Conservation (phyloP, 1,284 basidiomycete species). For the Cutaneotrichosporon cutaneum region DNA sequence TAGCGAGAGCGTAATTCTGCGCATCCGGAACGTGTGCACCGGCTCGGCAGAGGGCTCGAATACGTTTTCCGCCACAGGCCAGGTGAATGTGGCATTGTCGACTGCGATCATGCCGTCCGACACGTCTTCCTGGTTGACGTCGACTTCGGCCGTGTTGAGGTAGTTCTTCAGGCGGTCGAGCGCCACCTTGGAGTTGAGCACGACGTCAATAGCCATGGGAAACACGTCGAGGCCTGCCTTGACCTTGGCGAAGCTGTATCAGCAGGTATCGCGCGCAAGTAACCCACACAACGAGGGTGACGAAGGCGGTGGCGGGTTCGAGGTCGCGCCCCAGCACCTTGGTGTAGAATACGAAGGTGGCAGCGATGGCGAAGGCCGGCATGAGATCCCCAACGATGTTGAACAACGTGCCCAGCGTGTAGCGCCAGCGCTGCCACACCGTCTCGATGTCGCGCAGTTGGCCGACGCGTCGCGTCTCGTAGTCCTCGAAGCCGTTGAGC, state of each 20-base stretch:
- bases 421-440: slow-evolving; percentile 51
- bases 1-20: slow-evolving; percentile 35
- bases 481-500: slow-evolving; percentile 51
- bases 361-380: slow-evolving; percentile 36
- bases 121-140: slow-evolving; percentile 19
- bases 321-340: slow-evolving; percentile 41
- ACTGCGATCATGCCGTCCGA: slow-evolving; percentile 29
- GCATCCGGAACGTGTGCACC: slow-evolving; percentile 30
- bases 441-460: slow-evolving; percentile 41
- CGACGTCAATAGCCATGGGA: slow-evolving; percentile 34
- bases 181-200: slow-evolving; percentile 42
- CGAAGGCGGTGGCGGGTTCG: slow-evolving; percentile 48
- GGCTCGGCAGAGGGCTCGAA: neutral
- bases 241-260: slow-evolving; percentile 25
- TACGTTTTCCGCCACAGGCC: slow-evolving; percentile 32
- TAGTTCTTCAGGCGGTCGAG: slow-evolving; percentile 40
- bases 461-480: slow-evolving; percentile 36
- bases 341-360: slow-evolving; percentile 49
- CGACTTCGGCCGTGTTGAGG: slow-evolving; percentile 44
- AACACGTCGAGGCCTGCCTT: slow-evolving; percentile 34
- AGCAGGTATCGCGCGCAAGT: neutral
- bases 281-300: slow-evolving; percentile 42
- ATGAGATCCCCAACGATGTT: slow-evolving; percentile 49
- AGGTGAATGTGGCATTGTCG: slow-evolving; percentile 39
- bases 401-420: slow-evolving; percentile 49